Conservation (phyloP, 2,329 filamentous ascomycete genomes). For the Aureobasidium namibiae region DNA sequence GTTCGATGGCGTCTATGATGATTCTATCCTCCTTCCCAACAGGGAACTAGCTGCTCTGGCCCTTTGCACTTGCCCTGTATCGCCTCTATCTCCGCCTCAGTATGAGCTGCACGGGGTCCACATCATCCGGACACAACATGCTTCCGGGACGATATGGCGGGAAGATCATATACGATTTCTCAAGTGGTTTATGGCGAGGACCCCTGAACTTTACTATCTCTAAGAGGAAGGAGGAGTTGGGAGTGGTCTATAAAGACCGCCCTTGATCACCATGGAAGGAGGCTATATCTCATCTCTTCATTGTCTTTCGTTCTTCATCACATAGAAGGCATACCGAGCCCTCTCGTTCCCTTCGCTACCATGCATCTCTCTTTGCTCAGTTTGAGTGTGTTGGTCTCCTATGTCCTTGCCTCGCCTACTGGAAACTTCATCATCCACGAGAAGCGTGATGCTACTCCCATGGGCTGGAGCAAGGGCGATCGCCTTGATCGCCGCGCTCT, state of each 20-base stretch:
- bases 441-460: conserved; percentile 21
- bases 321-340: not conserved
- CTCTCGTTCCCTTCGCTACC: not conserved
- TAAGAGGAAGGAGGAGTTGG: not conserved
- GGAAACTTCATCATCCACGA: conserved; percentile 24
- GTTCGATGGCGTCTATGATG: not conserved
- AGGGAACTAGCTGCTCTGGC: not conserved
- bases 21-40: conserved; percentile 10
- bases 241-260: not conserved
- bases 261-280: not conserved
- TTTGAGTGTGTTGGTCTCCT: conserved; percentile 16
- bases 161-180: not conserved
- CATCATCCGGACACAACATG: not conserved
- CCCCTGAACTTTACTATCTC: conserved; percentile 1
- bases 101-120: not conserved
- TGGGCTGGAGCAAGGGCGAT: conserved; percentile 22
- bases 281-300: not conserved
- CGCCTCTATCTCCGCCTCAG: not conserved
- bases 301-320: not conserved
- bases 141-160: not conserved
- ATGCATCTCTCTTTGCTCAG: conserved; percentile 20
- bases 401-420: conserved; percentile 19
- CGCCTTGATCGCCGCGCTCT: conserved; percentile 21
- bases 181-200: not conserved
- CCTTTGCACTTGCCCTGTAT: not conserved